A percentile compares a stretch with the other conserved stretches of the same genome.
Evolutionary conservation across 2,329 filamentous ascomycete species (phyloP).

Genomic region (Colletotrichum lini): DNA sequence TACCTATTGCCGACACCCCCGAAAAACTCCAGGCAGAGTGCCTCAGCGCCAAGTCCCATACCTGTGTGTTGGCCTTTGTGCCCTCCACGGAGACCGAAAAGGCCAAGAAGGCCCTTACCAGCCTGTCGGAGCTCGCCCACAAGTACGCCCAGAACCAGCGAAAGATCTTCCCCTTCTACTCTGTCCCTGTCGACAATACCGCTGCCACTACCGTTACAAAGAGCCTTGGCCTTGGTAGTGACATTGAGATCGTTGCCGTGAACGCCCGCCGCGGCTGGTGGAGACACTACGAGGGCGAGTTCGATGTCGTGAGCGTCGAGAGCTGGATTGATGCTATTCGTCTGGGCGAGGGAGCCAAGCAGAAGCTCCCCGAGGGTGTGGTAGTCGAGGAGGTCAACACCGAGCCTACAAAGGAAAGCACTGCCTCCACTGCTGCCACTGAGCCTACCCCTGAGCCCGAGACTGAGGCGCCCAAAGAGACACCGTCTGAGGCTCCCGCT

Average conservation of each 20-base stretch:
- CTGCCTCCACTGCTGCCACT: constrained; percentile 36
- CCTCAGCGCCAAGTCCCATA: constrained; percentile 81
- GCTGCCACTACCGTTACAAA: constrained; percentile 61
- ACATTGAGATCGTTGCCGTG: constrained; percentile 82
- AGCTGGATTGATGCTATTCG: constrained; percentile 92
- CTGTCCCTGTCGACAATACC: constrained; percentile 68
- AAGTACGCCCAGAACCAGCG: constrained; percentile 78
- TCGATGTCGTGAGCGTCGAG: constrained; percentile 76
- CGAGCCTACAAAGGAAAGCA: constrained; percentile 16
- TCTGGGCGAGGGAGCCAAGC: constrained; percentile 87
- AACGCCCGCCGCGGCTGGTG: constrained; percentile 92
- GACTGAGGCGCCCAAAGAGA: constrained; percentile 53
- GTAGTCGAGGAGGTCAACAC: constrained; percentile 54
- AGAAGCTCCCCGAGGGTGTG: constrained; percentile 77
- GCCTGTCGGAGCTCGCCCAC: constrained; percentile 80
- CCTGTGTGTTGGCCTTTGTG: constrained; percentile 85
- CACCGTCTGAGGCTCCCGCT: constrained; percentile 50
- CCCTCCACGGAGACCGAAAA: constrained; percentile 65
- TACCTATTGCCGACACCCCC: constrained; percentile 75
- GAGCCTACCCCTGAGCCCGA: constrained; percentile 35
- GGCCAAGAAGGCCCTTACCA: constrained; percentile 70
- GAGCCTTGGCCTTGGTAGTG: constrained; percentile 72
- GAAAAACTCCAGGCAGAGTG: constrained; percentile 79
- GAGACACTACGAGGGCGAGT: constrained; percentile 77
- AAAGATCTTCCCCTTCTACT: constrained; percentile 87